Conservation (phyloP, 1,139 yeast genomes). For the Protomyces pachydermus region DNA sequence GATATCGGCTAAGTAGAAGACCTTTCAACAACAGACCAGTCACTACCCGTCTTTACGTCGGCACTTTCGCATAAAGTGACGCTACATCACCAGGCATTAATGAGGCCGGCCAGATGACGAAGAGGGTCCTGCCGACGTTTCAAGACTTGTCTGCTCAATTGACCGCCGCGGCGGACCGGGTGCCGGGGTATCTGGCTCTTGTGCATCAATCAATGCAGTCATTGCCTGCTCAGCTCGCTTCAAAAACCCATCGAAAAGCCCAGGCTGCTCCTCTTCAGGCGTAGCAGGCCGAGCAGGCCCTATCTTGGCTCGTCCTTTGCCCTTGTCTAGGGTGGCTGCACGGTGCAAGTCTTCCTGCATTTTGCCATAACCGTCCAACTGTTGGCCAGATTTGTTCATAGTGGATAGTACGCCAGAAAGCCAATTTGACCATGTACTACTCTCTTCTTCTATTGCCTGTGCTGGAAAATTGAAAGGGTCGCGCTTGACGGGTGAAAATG, state of each 20-base stretch:
- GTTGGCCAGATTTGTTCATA: not conserved
- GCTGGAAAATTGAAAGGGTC: not conserved
- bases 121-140: no score
- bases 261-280: not conserved
- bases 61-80: no score
- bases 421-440: not conserved
- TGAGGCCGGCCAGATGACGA: no score
- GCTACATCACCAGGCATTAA: no score
- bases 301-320: not conserved
- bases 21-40: no score
- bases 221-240: not conserved
- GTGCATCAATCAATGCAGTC: not conserved
- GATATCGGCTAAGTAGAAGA: no score
- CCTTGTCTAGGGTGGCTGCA: not conserved
- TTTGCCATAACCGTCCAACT: not conserved
- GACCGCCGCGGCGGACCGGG: not conserved
- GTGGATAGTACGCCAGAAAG: not conserved
- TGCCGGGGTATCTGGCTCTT: not conserved
- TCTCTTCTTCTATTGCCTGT: not conserved
- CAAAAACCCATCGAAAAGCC: not conserved
- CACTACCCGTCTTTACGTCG: no score
- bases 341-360: not conserved
- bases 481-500: not conserved
- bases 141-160: no score
- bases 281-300: not conserved